Conservation (phyloP, 2,329 filamentous ascomycete genomes). For the Xylariaceae sp. region DNA sequence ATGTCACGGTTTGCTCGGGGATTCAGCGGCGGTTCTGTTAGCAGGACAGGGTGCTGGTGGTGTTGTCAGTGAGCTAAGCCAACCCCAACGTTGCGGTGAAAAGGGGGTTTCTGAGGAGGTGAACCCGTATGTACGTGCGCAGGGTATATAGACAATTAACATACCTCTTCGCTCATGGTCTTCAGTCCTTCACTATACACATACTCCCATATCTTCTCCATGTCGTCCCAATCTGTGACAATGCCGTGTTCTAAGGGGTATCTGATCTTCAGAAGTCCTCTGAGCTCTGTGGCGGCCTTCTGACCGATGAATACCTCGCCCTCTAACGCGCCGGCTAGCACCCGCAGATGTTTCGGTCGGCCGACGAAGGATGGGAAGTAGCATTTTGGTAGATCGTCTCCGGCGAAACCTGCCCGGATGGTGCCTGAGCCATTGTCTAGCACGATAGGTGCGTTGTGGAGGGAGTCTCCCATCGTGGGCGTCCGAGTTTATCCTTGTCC, state of each 20-base stretch:
- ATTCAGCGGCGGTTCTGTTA: constrained; percentile 95
- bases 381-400: constrained; percentile 93
- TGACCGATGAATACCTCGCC: constrained; percentile 97
- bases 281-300: constrained; percentile 81
- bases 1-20: constrained; percentile 94
- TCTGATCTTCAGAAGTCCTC: constrained; percentile 90
- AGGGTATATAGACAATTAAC: constrained; percentile 22
- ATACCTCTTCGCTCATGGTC: constrained; percentile 93
- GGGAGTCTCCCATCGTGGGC: constrained; percentile 57
- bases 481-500: constrained; percentile 21
- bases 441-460: constrained; percentile 98
- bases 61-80: neutral
- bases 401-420: constrained; percentile 94
- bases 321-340: constrained; percentile 93
- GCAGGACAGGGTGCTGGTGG: constrained; percentile 81
- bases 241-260: constrained; percentile 98
- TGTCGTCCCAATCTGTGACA: constrained; percentile 99
- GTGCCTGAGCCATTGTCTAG: constrained; percentile 99
- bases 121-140: neutral
- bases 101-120: neutral
- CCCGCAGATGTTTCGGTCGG: constrained; percentile 90
- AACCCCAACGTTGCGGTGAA: constrained; percentile 15
- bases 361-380: constrained; percentile 98
- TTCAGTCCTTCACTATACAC: constrained; percentile 96
- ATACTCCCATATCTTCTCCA: constrained; percentile 99